These are phyloP conservation scores for Haplographium delicatum DNA, from an alignment of 495 filamentous ascomycete species.

Conservation along the genomic window DNA sequence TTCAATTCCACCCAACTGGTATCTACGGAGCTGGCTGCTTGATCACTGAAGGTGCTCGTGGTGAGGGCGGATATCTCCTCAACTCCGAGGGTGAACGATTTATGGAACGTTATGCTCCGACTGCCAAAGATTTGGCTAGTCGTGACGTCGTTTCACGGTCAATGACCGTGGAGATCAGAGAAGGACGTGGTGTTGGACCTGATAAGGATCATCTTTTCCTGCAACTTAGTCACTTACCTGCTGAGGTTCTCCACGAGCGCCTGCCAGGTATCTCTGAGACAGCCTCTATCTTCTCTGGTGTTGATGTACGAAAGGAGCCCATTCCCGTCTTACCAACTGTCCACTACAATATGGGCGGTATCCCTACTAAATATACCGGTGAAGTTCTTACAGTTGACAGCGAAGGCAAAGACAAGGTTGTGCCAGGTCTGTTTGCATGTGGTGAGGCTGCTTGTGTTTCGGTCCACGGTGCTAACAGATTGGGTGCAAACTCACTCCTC, in stretches of 20 bases:
- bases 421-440: conserved; percentile 91
- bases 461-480: conserved; percentile 94
- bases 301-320: conserved; percentile 93
- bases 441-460: conserved; percentile 97
- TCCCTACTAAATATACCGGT: conserved; percentile 93
- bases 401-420: conserved; percentile 82
- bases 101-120: conserved; percentile 98
- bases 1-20: conserved; percentile 98
- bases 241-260: conserved; percentile 88
- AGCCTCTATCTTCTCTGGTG: conserved; percentile 90
- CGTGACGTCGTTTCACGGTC: conserved; percentile 93
- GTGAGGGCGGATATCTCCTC: conserved; percentile 95
- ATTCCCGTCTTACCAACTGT: conserved; percentile 96
- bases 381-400: conserved; percentile 86
- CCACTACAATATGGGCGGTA: conserved; percentile 99
- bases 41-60: conserved; percentile 97
- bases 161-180: conserved; percentile 96
- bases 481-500: conserved; percentile 95
- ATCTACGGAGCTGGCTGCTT: conserved; percentile 98
- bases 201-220: conserved; percentile 98
- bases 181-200: conserved; percentile 90
- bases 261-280: conserved; percentile 98
- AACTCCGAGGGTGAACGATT: conserved; percentile 97
- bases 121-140: conserved; percentile 90
- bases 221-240: conserved; percentile 87